Evolutionary conservation across 192 early-diverging fungal species (phyloP).

Genomic region (Podochytrium sp.): DNA sequence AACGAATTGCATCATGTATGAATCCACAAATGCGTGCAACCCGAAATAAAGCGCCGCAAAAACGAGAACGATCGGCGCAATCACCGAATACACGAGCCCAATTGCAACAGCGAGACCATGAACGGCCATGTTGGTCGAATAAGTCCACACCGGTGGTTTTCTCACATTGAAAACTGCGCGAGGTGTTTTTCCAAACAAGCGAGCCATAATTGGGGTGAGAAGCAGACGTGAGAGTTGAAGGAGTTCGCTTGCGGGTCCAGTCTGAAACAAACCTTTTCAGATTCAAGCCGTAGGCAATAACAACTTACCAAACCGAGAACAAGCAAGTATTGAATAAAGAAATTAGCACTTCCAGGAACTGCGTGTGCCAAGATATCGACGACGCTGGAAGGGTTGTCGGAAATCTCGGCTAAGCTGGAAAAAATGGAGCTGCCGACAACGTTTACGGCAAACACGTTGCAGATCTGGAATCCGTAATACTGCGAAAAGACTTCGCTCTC

Average conservation of each 20-base stretch:
- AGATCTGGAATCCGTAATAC: slow-evolving; percentile 66
- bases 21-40: slow-evolving; percentile 75
- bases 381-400: slow-evolving; percentile 52
- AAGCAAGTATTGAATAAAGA: slow-evolving; percentile 85
- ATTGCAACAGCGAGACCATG: slow-evolving; percentile 45
- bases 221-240: slow-evolving; percentile 71
- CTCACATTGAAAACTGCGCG: slow-evolving; percentile 60
- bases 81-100: slow-evolving; percentile 76
- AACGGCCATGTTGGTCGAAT: slow-evolving; percentile 30
- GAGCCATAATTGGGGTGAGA: slow-evolving; percentile 55
- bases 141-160: slow-evolving; percentile 41
- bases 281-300: not conserved
- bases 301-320: slow-evolving; percentile 60
- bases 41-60: slow-evolving; percentile 77
- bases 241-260: slow-evolving; percentile 67
- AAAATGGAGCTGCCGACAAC: slow-evolving; percentile 73
- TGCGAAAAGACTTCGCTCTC: slow-evolving; percentile 67
- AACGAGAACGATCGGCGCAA: slow-evolving; percentile 78
- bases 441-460: slow-evolving; percentile 81
- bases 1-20: slow-evolving; percentile 83
- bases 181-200: slow-evolving; percentile 72
- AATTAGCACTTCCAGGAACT: slow-evolving; percentile 76
- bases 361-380: slow-evolving; percentile 55
- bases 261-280: slow-evolving; percentile 19
- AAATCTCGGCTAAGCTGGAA: slow-evolving; percentile 53